Evolutionary conservation across 768 basidiomycete species (phyloP).

Genomic region (Chiua virens): DNA sequence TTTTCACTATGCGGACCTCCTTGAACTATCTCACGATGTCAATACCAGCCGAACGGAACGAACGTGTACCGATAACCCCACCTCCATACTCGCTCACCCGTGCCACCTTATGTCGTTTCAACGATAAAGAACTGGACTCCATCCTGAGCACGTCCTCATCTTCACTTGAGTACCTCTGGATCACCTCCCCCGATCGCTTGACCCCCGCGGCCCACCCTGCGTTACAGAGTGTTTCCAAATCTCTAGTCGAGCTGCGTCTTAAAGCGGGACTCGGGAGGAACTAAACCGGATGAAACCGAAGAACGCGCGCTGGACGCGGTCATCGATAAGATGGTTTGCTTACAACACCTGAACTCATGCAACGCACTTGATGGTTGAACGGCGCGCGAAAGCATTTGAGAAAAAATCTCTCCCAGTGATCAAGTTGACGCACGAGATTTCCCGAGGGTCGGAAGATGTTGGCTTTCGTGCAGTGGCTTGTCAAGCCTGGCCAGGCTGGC

Average conservation of each 20-base stretch:
- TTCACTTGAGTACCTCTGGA: background rate
- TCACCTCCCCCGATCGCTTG: background rate
- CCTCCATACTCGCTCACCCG: background rate
- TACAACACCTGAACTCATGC: background rate
- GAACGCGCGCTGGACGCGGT: background rate
- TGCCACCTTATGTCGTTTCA: background rate
- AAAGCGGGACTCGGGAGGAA: background rate
- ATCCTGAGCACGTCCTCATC: background rate
- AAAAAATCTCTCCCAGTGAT: background rate
- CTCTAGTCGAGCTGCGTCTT: background rate
- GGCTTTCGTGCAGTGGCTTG: background rate
- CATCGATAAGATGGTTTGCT: background rate
- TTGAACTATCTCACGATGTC: background rate
- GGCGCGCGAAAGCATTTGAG: background rate
- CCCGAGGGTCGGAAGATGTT: background rate
- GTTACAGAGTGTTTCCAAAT: background rate
- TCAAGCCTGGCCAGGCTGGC: background rate
- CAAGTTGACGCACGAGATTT: background rate
- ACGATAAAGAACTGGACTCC: background rate
- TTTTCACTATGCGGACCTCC: background rate
- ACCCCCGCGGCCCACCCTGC: background rate
- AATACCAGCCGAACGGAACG: too few relatives aligned
- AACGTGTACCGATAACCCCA: background rate
- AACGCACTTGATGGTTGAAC: background rate
- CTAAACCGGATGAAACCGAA: background rate